Evolutionary conservation across 192 early-diverging fungal genomes (phyloP), one percentile per base, ranked within the genome.

Genomic region (Cladochytrium replicatum): DNA sequence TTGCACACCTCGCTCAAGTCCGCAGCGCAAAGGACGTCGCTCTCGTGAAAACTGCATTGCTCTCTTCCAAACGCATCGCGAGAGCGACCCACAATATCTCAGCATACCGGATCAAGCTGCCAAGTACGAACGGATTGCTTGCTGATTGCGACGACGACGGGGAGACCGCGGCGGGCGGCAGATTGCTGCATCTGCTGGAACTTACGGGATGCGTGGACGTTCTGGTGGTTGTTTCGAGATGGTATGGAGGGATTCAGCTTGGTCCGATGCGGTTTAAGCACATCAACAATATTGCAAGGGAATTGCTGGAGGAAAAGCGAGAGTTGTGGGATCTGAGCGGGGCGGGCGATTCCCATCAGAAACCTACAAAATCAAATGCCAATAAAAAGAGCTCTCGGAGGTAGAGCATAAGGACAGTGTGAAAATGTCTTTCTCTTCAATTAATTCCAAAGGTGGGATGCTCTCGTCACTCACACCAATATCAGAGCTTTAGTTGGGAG

Each of bases 81-180:
- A 32, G 46, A 5, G 90, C 92, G 0, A 88, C 92, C 1, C 92
- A 96, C 68, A 91, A 91, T 55, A 93, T 93, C 28, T 56, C 81
- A 48, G 92, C 92, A 1, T 96, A 88, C 54, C 80, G 90, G 5
- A 80, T 95, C 38, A 66, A 68, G 11, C n/a, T n/a, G n/a, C n/a
- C n/a, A n/a, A n/a, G n/a, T n/a, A n/a, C n/a, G n/a, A n/a, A n/a
- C 42, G 26, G n/a, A n/a, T 6, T 84, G 87, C 43, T n/a, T n/a
- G n/a, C n/a, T n/a, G n/a, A n/a, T n/a, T 86, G 86, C 54, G 93
- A 96, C 59, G 93, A 96, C 60, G 91, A 96, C 41, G 93, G 93
- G 15, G 93, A 96, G 66, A 85, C 82, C 1, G 89, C 89, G 1
- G 93, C 93, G 3, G 93, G 93, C 9, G 78, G 55, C 15, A 24